phyloP scores from a whole-genome alignment of 2,329 filamentous ascomycete species.

The Ophiocordyceps camponoti-rufipedis region DNA sequence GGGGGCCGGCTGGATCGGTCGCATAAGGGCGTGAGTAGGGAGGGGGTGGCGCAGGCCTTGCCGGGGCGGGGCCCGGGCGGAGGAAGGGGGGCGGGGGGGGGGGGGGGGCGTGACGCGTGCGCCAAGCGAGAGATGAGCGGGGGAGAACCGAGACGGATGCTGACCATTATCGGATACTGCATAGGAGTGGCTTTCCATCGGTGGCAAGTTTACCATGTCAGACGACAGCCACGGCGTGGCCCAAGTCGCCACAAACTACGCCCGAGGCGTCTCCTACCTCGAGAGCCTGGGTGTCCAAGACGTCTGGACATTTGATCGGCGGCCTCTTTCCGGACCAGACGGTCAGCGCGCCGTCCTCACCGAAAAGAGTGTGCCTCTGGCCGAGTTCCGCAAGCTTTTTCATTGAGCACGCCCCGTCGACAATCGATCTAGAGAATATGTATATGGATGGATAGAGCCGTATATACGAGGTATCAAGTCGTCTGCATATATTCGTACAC shows the following conservation, averaged over 20 bases:
- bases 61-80: no score
- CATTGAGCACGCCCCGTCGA: background rate
- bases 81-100: no score
- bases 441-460: no score
- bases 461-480: background rate
- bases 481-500: background rate
- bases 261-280: constrained; percentile 50
- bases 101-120: no score
- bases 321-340: constrained; percentile 8
- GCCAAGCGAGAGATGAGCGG: no score
- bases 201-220: constrained; percentile 74
- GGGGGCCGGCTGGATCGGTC: background rate
- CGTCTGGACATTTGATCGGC: constrained; percentile 37
- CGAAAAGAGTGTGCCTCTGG: constrained; percentile 24
- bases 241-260: constrained; percentile 78
- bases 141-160: no score
- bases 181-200: constrained; percentile 54
- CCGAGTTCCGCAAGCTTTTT: constrained; percentile 17
- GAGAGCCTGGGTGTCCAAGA: constrained; percentile 43
- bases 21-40: no score
- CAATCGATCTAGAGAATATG: no score
- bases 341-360: constrained; percentile 10
- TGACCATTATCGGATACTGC: no score
- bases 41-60: no score
- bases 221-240: constrained; percentile 86